Percentiles rank a stretch among this genome's conserved stretches.
These are phyloP conservation scores for Neurospora tetraspora DNA, from an alignment of 495 filamentous ascomycete species.

Conservation along the genomic window DNA sequence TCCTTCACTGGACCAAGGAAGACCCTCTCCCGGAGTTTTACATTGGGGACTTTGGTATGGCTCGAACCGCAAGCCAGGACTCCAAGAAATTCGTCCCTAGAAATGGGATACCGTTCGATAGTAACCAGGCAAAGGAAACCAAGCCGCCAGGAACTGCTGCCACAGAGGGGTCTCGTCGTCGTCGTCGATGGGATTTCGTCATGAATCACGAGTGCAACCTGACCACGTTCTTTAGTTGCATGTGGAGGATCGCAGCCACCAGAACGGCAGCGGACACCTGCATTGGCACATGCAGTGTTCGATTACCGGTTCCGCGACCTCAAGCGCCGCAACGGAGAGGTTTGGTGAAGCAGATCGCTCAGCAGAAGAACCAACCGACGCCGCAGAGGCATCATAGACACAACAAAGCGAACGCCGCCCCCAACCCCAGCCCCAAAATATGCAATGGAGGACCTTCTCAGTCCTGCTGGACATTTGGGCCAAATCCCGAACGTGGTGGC, in stretches of 20 bases:
- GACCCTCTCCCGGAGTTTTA: conserved; percentile 1
- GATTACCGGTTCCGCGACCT: not conserved
- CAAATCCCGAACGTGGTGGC: not conserved
- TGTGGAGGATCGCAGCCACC: not conserved
- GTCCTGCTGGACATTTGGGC: not conserved
- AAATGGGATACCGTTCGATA: not conserved
- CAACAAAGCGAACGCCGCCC: not conserved
- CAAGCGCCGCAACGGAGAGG: not conserved
- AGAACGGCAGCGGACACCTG: not conserved
- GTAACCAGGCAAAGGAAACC: not conserved
- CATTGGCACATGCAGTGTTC: not conserved
- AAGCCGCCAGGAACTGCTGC: not conserved
- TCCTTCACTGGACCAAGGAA: not conserved
- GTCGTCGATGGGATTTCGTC: not conserved
- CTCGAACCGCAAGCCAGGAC: conserved; percentile 1
- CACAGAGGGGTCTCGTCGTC: not conserved
- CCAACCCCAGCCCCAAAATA: not conserved
- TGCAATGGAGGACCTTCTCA: not conserved
- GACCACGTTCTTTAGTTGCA: not conserved
- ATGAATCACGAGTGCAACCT: not conserved
- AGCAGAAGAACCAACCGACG: not conserved
- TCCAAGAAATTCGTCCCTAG: not conserved
- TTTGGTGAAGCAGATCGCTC: not conserved
- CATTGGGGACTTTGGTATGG: conserved; percentile 5
- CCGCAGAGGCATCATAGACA: not conserved